phyloP scores from a whole-genome alignment of 2,329 filamentous ascomycete species.

The Thielaviopsis ethacetica region DNA sequence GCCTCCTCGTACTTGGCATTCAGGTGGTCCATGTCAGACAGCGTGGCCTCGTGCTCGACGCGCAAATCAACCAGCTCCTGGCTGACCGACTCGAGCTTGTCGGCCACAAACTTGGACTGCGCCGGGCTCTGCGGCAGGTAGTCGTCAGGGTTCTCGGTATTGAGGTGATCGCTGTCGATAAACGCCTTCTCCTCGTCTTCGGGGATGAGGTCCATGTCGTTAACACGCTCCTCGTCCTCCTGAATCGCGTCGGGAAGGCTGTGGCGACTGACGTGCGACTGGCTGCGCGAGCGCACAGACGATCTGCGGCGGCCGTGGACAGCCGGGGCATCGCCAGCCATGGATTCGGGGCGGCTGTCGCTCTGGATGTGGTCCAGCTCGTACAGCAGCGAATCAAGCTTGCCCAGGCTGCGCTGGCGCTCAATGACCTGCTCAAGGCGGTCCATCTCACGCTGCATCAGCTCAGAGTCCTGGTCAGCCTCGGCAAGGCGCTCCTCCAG shows the following conservation, averaged over 20 bases:
- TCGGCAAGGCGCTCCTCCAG: slow-evolving; percentile 90
- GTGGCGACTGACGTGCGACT: slow-evolving; percentile 20
- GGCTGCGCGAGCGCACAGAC: slow-evolving; percentile 20
- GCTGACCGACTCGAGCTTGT: slow-evolving; percentile 81
- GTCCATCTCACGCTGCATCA: slow-evolving; percentile 95
- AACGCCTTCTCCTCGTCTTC: slow-evolving; percentile 15
- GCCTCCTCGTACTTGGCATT: slow-evolving; percentile 84
- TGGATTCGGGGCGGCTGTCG: slow-evolving; percentile 18
- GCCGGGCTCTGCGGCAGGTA: slow-evolving; percentile 50
- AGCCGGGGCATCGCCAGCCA: slow-evolving; percentile 3
- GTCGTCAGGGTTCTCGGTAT: slow-evolving; percentile 16
- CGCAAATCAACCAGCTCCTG: slow-evolving; percentile 84
- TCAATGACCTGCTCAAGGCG: slow-evolving; percentile 89
- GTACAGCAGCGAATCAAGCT: slow-evolving; percentile 80
- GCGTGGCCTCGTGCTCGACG: slow-evolving; percentile 72
- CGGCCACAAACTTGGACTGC: slow-evolving; percentile 71
- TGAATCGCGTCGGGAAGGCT: slow-evolving; percentile 40
- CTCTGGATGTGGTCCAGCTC: slow-evolving; percentile 60
- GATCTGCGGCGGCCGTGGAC: slow-evolving; percentile 22
- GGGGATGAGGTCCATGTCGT: slow-evolving; percentile 15
- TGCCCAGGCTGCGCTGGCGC: slow-evolving; percentile 84
- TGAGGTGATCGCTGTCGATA: slow-evolving; percentile 4
- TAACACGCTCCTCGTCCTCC: slow-evolving; percentile 32
- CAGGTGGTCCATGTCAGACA: slow-evolving; percentile 67
- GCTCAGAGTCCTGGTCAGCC: slow-evolving; percentile 83